phyloP scores from a whole-genome alignment of 2,329 filamentous ascomycete species.

The Fonsecaea pedrosoi region DNA sequence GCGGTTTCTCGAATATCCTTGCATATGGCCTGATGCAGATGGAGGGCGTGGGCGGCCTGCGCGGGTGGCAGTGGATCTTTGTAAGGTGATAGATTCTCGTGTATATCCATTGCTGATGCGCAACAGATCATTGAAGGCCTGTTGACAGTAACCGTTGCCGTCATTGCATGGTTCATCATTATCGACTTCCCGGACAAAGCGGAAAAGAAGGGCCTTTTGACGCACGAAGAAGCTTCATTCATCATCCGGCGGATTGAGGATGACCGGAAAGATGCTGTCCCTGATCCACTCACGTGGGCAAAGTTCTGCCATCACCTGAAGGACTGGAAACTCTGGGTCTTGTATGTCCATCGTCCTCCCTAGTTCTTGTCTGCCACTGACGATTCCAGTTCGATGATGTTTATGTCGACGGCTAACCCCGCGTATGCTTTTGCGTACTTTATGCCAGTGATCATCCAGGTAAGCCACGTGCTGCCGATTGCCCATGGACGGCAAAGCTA shows the following conservation, averaged over 20 bases:
- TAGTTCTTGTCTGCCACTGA: background rate
- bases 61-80: conserved; percentile 43
- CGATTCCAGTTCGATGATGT: conserved; percentile 20
- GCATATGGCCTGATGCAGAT: conserved; percentile 35
- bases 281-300: conserved; percentile 56
- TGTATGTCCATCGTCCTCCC: conserved; percentile 31
- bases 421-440: conserved; percentile 36
- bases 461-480: background rate
- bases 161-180: conserved; percentile 41
- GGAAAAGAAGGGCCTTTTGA: conserved; percentile 24
- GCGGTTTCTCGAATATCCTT: conserved; percentile 31
- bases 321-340: conserved; percentile 68
- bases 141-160: conserved; percentile 41
- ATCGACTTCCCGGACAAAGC: conserved; percentile 45
- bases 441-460: conserved; percentile 29
- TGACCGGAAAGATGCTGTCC: conserved; percentile 62
- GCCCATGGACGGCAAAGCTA: background rate
- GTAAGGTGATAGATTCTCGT: conserved; percentile 10
- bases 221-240: conserved; percentile 34
- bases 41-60: conserved; percentile 37
- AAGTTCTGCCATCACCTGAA: conserved; percentile 55
- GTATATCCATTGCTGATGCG: background rate
- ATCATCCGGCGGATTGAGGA: conserved; percentile 55
- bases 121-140: conserved; percentile 37
- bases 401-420: conserved; percentile 34